Evolutionary conservation across 2,329 filamentous ascomycete genomes (phyloP), one percentile per base, ranked within the genome.

Genomic region (Fusarium multiceps): DNA sequence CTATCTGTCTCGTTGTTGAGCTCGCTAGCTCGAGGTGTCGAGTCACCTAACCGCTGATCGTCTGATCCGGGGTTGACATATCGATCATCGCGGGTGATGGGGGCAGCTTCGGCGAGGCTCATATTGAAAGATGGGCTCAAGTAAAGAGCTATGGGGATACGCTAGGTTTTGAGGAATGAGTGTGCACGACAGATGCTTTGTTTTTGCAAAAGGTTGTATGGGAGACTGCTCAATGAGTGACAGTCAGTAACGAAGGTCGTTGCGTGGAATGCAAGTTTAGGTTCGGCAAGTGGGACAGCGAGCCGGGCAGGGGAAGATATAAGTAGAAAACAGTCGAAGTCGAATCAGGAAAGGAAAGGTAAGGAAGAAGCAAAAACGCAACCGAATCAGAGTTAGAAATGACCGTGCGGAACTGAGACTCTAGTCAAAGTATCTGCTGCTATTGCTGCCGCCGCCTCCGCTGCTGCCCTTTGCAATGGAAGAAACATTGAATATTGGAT

Each of bases 1-100:
- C 46, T 53, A 16, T 59, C 66, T 23, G 56, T 42, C 14, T 75
- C 63, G 45, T 42, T 89, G 59, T 87, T 87, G 63, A 90, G 86
- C 7, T 76, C 74, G 50, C 67, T 62, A 47, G 77, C 72, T 43
- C 77, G 74, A 21, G 79, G 78, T 2, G 80, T 78, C 37, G 78
- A 77, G 60, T 77, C 75, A 61, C 75, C 74, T 55, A 73, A 61
- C 46, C 72, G 71, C 37, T 73, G 66, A 57, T 78, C 76, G 55
- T 74, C 72, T 43, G 55, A 59, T 47, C 66, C 68, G 59, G 64
- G 55, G 46, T 68, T 63, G 55, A 54, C 34, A 62, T 66, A 69
- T 63, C 66, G 72, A 53, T 69, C 67, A 46, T 59, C 58, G 21
- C 66, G 54, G 21, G 63, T 68, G 55, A 55, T 66, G 47, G 68